phyloP scores from a whole-genome alignment of 2,329 filamentous ascomycete species.

The Rugonectria rugulosa region DNA sequence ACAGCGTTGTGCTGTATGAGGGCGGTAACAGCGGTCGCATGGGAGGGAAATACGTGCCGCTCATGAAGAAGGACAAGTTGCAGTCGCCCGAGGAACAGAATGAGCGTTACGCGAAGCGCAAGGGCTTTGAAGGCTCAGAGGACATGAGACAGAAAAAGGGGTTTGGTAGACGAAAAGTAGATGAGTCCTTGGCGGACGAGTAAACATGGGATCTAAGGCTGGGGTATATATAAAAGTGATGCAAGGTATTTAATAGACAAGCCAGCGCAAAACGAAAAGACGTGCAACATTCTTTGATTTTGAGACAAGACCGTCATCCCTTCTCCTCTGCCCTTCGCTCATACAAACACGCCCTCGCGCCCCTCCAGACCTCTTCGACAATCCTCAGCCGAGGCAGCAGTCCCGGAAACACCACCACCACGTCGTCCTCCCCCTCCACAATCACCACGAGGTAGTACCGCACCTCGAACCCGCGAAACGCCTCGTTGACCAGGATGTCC shows the following conservation, averaged over 20 bases:
- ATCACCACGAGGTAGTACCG: slow-evolving; percentile 89
- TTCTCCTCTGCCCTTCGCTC: slow-evolving; percentile 52
- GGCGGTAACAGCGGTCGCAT: slow-evolving; percentile 61
- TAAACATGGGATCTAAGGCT: slow-evolving; percentile 22
- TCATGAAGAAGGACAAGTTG: slow-evolving; percentile 60
- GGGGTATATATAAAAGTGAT: slow-evolving; percentile 9
- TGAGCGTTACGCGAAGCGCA: slow-evolving; percentile 67
- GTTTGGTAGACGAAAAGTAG: slow-evolving; percentile 42
- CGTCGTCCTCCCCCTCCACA: slow-evolving; percentile 84
- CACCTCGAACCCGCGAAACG: slow-evolving; percentile 91
- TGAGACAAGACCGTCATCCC: slow-evolving; percentile 13
- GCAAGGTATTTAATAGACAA: slow-evolving; percentile 7
- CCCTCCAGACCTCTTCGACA: slow-evolving; percentile 90
- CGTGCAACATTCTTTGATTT: not conserved
- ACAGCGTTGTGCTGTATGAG: slow-evolving; percentile 54
- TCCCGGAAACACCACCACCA: slow-evolving; percentile 93
- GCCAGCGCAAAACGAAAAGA: slow-evolving; percentile 9
- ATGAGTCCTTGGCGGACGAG: slow-evolving; percentile 34
- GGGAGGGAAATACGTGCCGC: slow-evolving; percentile 61
- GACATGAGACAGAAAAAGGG: slow-evolving; percentile 52
- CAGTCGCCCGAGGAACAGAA: slow-evolving; percentile 63
- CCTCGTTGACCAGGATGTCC: slow-evolving; percentile 94
- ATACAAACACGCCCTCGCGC: slow-evolving; percentile 82
- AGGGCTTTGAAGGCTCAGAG: slow-evolving; percentile 62
- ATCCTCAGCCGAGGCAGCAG: slow-evolving; percentile 77